phyloP scores from a whole-genome alignment of 371 early-diverging fungal genomes.

The Saksenaea vasiformis region DNA sequence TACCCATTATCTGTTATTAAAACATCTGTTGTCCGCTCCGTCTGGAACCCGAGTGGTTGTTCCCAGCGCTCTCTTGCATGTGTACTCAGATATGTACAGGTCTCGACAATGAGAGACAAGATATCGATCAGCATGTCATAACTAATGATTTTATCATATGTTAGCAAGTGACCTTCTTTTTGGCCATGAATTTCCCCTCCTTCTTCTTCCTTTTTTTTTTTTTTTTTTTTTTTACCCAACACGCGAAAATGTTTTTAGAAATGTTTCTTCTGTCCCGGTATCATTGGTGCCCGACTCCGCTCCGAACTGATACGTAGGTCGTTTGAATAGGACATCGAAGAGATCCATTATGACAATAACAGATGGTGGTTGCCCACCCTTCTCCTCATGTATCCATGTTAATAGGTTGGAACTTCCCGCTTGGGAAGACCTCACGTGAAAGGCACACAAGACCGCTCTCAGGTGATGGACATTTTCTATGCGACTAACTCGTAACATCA shows the following conservation, averaged over 20 bases:
- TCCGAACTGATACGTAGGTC: not conserved
- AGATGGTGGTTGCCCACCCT: constrained; percentile 32
- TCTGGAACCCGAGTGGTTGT: constrained; percentile 13
- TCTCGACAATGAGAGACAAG: constrained; percentile 12
- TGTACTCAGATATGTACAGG: constrained; percentile 9
- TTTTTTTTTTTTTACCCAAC: not conserved
- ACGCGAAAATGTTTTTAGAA: not conserved
- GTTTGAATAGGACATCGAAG: not conserved
- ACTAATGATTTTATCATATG: not conserved
- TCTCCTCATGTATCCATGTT: constrained; percentile 28
- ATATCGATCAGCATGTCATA: not conserved
- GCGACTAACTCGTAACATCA: not conserved
- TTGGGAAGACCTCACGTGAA: not conserved
- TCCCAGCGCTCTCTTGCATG: constrained; percentile 13
- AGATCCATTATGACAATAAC: constrained; percentile 29
- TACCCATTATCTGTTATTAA: constrained; percentile 11
- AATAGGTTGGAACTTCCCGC: constrained; percentile 3
- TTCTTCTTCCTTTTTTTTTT: not conserved
- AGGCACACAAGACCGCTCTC: constrained; percentile 7
- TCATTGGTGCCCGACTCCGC: not conserved
- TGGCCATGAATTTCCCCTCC: too few relatives aligned
- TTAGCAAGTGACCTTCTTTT: not conserved
- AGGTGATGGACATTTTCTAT: constrained; percentile 13
- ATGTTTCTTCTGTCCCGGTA: not conserved
- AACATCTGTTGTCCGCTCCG: constrained; percentile 15